Percentiles rank a stretch among this genome's conserved stretches.
These are phyloP conservation scores for Penicillium waksmanii DNA, from an alignment of 495 filamentous ascomycete species.

Conservation along the genomic window DNA sequence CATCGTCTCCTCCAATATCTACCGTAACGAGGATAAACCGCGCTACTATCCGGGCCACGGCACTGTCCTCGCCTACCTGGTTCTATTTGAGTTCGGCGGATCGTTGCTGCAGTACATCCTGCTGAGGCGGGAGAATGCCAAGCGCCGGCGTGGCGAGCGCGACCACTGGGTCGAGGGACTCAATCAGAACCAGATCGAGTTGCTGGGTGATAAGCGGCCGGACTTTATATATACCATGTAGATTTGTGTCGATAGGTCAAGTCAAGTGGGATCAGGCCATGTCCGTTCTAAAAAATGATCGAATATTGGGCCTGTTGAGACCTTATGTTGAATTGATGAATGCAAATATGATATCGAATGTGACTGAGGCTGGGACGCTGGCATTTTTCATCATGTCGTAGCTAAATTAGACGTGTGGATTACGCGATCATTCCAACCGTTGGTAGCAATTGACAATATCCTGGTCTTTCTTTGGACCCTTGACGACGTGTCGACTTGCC, in stretches of 20 bases:
- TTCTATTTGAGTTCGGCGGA: conserved; percentile 61
- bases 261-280: too few species aligned
- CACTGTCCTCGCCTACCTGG: conserved; percentile 62
- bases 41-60: conserved; percentile 61
- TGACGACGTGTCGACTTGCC: conserved; percentile 52
- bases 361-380: background rate
- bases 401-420: background rate
- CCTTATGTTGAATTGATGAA: background rate
- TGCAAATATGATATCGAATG: background rate
- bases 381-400: conserved; percentile 3
- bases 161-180: conserved; percentile 63
- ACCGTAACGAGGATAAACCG: conserved; percentile 57
- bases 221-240: conserved; percentile 79
- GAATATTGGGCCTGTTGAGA: background rate
- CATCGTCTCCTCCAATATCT: conserved; percentile 78
- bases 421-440: background rate
- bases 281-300: background rate
- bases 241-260: background rate
- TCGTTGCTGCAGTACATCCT: conserved; percentile 66
- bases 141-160: conserved; percentile 61
- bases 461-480: conserved; percentile 52
- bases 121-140: conserved; percentile 49
- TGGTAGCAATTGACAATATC: conserved; percentile 50
- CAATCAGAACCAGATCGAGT: conserved; percentile 33
- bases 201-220: conserved; percentile 69